Evolutionary conservation across 306 rosid species (phyloP).

Genomic region (Clitoria ternatea): DNA sequence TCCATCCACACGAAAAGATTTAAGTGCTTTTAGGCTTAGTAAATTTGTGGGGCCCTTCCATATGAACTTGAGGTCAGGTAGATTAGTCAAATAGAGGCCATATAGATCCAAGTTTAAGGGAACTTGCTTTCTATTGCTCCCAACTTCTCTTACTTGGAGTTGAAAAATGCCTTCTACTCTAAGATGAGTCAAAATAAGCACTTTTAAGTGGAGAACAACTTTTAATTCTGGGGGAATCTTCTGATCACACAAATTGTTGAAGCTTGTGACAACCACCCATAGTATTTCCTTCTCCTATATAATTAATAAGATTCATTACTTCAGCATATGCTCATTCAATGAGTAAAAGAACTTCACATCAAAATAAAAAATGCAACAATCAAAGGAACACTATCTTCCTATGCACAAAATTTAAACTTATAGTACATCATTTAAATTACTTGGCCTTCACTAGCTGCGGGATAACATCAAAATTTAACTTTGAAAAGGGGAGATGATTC

Average conservation of each 20-base stretch:
- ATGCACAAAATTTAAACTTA: no score
- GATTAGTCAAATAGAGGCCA: fast-evolving
- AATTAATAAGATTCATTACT: background rate
- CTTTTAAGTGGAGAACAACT: background rate
- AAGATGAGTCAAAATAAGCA: background rate
- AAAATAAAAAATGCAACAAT: background rate
- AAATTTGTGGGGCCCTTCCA: background rate
- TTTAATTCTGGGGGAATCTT: background rate
- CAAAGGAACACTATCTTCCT: no score
- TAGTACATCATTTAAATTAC: no score
- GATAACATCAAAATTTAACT: no score
- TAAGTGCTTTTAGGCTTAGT: background rate
- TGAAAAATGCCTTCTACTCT: background rate
- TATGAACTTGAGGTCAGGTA: background rate
- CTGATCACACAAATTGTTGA: background rate
- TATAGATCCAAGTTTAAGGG: background rate
- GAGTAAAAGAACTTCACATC: background rate
- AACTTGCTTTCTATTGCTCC: background rate
- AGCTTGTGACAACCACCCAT: background rate
- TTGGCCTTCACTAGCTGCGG: no score
- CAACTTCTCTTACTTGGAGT: background rate
- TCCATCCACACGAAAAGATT: fast-evolving
- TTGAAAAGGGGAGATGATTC: no score
- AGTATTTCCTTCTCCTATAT: background rate
- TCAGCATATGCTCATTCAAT: background rate